phyloP scores from a whole-genome alignment of 495 filamentous ascomycete genomes.

The Rostrohypoxylon terebratum region DNA sequence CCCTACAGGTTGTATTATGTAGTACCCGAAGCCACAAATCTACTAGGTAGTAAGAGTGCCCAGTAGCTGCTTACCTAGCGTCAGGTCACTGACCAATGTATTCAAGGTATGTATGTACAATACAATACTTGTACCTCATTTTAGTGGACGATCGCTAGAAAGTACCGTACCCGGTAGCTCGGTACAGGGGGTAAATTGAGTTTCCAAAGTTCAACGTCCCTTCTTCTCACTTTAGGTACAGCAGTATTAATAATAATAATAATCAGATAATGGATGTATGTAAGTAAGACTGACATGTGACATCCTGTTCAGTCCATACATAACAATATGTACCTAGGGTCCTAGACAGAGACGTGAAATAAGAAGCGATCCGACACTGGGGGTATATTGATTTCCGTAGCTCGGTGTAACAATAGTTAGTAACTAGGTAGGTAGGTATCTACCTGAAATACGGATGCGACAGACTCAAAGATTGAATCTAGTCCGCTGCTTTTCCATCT shows the following conservation, averaged over 20 bases:
- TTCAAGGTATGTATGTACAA: too few relatives aligned
- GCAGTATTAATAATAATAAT: too few relatives aligned
- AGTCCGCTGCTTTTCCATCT: constrained; percentile 92
- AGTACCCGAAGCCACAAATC: constrained; percentile 27
- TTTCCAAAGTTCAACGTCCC: background rate
- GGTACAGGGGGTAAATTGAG: constrained; percentile 9
- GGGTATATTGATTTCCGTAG: constrained; percentile 31
- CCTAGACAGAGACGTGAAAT: background rate
- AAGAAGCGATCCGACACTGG: constrained; percentile 9
- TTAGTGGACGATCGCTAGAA: constrained; percentile 20
- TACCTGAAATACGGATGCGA: too few relatives aligned
- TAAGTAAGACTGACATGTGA: background rate
- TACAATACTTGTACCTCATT: too few relatives aligned
- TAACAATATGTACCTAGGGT: too few relatives aligned
- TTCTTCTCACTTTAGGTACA: background rate
- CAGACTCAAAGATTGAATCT: constrained; percentile 81
- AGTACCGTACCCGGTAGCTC: constrained; percentile 7
- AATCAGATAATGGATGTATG: background rate
- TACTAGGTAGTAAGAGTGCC: constrained; percentile 41
- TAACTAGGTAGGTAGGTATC: too few relatives aligned
- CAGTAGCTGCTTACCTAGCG: constrained; percentile 19
- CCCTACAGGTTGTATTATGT: background rate
- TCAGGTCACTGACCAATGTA: constrained; percentile 13
- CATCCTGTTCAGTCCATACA: background rate
- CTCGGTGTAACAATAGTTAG: background rate